Base-by-base conservation (phyloP, 2,329 filamentous ascomycete genomes). In the Fusarium armeniacum region DNA sequence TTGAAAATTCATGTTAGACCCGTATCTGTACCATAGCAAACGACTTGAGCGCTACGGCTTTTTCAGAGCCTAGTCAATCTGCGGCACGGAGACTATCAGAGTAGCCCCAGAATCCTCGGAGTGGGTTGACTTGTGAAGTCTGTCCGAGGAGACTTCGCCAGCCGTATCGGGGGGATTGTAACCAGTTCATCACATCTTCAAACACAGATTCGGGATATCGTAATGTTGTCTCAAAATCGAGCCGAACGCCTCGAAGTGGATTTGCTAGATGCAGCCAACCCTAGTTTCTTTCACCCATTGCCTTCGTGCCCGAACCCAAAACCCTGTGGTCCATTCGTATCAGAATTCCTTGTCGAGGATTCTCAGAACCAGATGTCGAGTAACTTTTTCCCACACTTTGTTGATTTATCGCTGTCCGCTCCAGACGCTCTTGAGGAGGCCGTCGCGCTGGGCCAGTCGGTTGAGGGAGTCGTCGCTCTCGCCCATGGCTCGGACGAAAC, bases 401-500 rank as follows among this genome's bases (percentile, higher is more conserved):
- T 30, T 52, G 69, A 72, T 80, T 85, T 89, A 89, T 84, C 87
- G 85, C 80, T 87, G 81, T 74, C 89, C 92, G 85, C 89, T 93
- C 96, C 96, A 99, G 82, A 99, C 96, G 82, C 85, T 92, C 93
- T 98, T 98, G 83, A 99, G 83, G 84, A 97, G 92, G 75, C 96
- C 96, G 83, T 99, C 97, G 77, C 93, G 90, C 90, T 99, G 96
- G 76, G 94, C 88, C 80, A 99, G 89, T 81, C 96, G 88, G 92
- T 99, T 99, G 81, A 99, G 84, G 79, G 92, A 89, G 86, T 99
- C 96, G 83, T 99, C 96, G 83, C 90, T 91, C 93, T 99, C 97
- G 82, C 96, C 96, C 90, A 97, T 96, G 78, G 94, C 93, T 78
- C 96, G 92, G 80, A 99, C 93, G 87, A 98, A 99, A 74, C 96